A percentile compares a stretch with the other conserved stretches of the same genome.
Evolutionary conservation across 495 filamentous ascomycete genomes (phyloP).

Genomic region (Glutinoglossum americanum): DNA sequence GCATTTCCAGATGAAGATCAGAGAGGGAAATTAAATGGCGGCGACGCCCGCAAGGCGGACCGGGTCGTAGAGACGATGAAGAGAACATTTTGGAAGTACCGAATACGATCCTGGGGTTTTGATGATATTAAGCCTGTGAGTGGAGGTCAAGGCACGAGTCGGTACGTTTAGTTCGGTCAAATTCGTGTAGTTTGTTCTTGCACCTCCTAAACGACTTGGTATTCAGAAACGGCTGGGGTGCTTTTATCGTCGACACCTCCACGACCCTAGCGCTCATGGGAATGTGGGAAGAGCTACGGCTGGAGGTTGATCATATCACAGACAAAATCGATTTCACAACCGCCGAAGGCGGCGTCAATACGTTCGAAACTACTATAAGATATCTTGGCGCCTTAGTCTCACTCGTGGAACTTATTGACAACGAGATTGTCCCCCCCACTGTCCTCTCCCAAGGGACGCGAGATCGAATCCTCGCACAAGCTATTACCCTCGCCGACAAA

Average conservation of each 20-base stretch:
- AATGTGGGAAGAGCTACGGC: constrained; percentile 14
- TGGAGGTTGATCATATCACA: constrained; percentile 12
- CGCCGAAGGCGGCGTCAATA: constrained; percentile 13
- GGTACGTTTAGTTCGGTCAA: neutral
- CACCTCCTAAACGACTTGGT: neutral
- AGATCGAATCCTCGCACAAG: constrained; percentile 11
- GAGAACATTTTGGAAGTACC: constrained; percentile 13
- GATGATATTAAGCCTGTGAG: constrained; percentile 15
- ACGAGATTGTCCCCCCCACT: constrained; percentile 10
- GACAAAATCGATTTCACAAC: constrained; percentile 12
- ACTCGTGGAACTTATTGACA: constrained; percentile 13
- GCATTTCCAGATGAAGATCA: neutral
- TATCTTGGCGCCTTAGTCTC: constrained; percentile 16
- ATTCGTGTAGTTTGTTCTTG: neutral
- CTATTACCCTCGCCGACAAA: constrained; percentile 11
- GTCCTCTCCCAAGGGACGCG: constrained; percentile 2
- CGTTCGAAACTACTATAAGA: constrained; percentile 15
- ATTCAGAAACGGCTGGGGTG: constrained; percentile 15
- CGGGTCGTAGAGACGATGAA: constrained; percentile 13
- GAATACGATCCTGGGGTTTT: constrained; percentile 13
- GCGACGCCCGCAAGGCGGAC: constrained; percentile 10
- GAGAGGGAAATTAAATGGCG: neutral
- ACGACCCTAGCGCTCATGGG: constrained; percentile 17
- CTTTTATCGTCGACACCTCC: constrained; percentile 16
- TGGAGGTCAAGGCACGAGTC: constrained; percentile 7